These are phyloP conservation scores for Ampelomyces quisqualis DNA, from an alignment of 2,329 filamentous ascomycete genomes.

Conservation along the genomic window DNA sequence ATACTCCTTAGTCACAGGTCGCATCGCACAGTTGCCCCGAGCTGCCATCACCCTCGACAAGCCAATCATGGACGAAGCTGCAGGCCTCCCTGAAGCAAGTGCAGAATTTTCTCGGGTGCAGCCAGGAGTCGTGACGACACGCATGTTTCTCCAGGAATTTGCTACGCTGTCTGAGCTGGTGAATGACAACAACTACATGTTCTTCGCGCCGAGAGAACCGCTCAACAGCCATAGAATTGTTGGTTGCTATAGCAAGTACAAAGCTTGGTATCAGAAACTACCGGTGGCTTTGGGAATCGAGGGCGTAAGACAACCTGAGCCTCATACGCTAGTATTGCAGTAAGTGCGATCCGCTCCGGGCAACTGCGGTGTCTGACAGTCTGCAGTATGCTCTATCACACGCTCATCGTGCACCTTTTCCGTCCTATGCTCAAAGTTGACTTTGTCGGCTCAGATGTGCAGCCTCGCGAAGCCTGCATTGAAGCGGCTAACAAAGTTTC, in stretches of 20 bases:
- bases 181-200: constrained; percentile 68
- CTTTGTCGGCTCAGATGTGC: constrained; percentile 58
- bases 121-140: constrained; percentile 25
- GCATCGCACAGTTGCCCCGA: constrained; percentile 51
- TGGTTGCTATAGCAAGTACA: constrained; percentile 65
- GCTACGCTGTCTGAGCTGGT: constrained; percentile 73
- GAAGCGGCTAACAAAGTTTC: constrained; percentile 50
- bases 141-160: constrained; percentile 54
- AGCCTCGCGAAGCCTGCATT: constrained; percentile 66
- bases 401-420: constrained; percentile 71
- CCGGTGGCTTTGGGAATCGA: constrained; percentile 62
- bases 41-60: constrained; percentile 53
- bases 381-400: constrained; percentile 65
- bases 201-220: constrained; percentile 68
- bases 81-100: constrained; percentile 46
- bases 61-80: constrained; percentile 60
- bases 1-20: constrained; percentile 51
- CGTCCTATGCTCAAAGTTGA: constrained; percentile 69
- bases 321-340: constrained; percentile 73
- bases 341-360: constrained; percentile 50
- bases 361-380: constrained; percentile 11
- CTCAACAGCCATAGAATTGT: constrained; percentile 65
- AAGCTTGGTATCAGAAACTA: constrained; percentile 70
- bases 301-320: constrained; percentile 58
- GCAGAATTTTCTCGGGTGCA: constrained; percentile 11